phyloP scores from a whole-genome alignment of 2,329 filamentous ascomycete genomes.

The Oidium heveae region DNA sequence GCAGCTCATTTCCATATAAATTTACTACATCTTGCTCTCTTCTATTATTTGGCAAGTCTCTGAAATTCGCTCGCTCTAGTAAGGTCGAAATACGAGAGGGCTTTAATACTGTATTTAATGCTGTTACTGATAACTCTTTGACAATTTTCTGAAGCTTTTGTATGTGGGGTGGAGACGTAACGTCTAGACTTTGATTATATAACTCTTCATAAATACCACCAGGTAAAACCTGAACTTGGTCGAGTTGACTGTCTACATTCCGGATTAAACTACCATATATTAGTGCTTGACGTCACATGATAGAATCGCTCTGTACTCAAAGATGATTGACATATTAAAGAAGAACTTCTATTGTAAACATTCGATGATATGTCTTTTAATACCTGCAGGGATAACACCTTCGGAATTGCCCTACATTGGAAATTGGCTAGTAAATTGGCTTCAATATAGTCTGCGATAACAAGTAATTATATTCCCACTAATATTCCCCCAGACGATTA shows the following conservation, averaged over 20 bases:
- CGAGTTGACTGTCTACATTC: constrained; percentile 37
- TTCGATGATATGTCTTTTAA: too few species aligned
- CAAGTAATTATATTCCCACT: too few species aligned
- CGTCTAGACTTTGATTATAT: constrained; percentile 6
- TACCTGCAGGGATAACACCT: too few species aligned
- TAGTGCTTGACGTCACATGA: constrained; percentile 1
- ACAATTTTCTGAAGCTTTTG: constrained; percentile 41
- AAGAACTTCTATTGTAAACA: too few species aligned
- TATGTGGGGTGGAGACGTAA: constrained; percentile 24
- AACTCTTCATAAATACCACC: constrained; percentile 19
- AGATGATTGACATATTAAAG: constrained; percentile 19
- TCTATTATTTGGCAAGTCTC: constrained; percentile 13
- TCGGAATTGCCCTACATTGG: too few species aligned
- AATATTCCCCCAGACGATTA: too few species aligned
- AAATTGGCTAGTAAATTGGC: too few species aligned
- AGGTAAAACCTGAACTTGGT: constrained; percentile 29
- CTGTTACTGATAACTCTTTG: constrained; percentile 43
- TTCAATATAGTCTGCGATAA: too few species aligned
- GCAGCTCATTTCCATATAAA: constrained; percentile 49
- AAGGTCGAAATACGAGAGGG: constrained; percentile 32
- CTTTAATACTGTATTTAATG: constrained; percentile 36
- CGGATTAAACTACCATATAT: constrained; percentile 23
- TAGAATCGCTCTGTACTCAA: constrained; percentile 16
- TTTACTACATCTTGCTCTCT: constrained; percentile 15
- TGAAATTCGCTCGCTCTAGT: constrained; percentile 35